Conservation (phyloP, 2,329 filamentous ascomycete species). For the Bertia moriformis region DNA sequence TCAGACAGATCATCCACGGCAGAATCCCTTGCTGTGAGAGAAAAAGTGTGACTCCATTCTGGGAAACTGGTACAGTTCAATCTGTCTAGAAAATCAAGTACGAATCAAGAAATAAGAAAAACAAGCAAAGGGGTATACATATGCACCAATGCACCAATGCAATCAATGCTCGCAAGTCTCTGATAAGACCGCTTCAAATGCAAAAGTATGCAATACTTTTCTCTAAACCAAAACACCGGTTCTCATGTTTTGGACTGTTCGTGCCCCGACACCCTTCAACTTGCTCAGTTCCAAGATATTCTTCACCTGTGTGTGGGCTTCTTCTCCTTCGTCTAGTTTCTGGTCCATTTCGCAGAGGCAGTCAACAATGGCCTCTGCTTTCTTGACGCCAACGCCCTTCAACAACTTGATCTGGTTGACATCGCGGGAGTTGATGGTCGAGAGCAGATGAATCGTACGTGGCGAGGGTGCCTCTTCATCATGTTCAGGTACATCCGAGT, state of each 20-base stretch:
- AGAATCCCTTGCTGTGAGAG: no score
- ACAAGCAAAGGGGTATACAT: no score
- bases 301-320: constrained; percentile 14
- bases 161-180: neutral
- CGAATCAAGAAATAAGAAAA: no score
- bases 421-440: constrained; percentile 27
- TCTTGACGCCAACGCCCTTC: constrained; percentile 28
- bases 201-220: no score
- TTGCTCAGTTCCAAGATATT: constrained; percentile 22
- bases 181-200: neutral
- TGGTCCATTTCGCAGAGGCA: constrained; percentile 25
- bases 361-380: constrained; percentile 28
- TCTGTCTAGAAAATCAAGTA: no score
- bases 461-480: constrained; percentile 16
- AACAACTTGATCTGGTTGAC: constrained; percentile 26
- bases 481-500: constrained; percentile 4
- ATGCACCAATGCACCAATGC: neutral
- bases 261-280: constrained; percentile 25
- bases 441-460: constrained; percentile 23
- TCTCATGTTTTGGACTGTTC: constrained; percentile 29
- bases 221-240: constrained; percentile 19
- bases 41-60: no score
- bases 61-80: no score
- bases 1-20: no score
- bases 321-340: constrained; percentile 7